Evolutionary conservation across 768 basidiomycete genomes (phyloP), one percentile per base, ranked within the genome.

Genomic region (Boletus tomentosulus): DNA sequence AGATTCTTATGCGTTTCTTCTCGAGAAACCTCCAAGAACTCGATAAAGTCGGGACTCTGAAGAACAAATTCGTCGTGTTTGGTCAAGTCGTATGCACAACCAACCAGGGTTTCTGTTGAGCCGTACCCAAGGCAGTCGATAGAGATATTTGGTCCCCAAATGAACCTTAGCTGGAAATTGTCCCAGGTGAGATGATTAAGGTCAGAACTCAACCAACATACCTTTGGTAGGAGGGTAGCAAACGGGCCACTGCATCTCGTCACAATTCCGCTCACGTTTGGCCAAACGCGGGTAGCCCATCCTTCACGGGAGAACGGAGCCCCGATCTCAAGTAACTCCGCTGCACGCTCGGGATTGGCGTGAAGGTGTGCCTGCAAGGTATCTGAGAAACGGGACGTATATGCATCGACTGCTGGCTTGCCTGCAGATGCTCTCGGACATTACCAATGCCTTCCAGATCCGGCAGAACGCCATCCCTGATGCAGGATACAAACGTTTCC

Each of bases 241-340:
- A 63, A 63, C 27, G 42, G 34, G 12, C 64, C 62, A 35, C 62
- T 55, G 9, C 19, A 58, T 50, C 56, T 48, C 28, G 51, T 50
- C n/a, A n/a, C 9, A 3, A 66, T 5, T 16, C 13, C 15, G 7
- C 15, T 39, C 3, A 24, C 51, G 0, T 59, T 46, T 15, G 64
- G 65, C 64, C 64, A 63, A 37, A 66, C 50, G 2, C 54, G 57
- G 7, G 50, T 6, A 3, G 48, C 41, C 64, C 65, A 66, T 34
- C 62, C 64, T 27, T 55, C 56, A 12, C 11, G 46, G 15, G 55
- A 54, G n/a, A 38, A 50, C 13, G 64, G 57, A 4, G 59, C 42
- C 0, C 62, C 64, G 2, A 66, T 19, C 19, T 19, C 19, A 19
- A 19, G 19, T 5, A 66, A 46, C 27, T 67, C 66, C 3, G 51